Conservation (phyloP, 208 protist species). For the Trypanosoma cruzi region DNA sequence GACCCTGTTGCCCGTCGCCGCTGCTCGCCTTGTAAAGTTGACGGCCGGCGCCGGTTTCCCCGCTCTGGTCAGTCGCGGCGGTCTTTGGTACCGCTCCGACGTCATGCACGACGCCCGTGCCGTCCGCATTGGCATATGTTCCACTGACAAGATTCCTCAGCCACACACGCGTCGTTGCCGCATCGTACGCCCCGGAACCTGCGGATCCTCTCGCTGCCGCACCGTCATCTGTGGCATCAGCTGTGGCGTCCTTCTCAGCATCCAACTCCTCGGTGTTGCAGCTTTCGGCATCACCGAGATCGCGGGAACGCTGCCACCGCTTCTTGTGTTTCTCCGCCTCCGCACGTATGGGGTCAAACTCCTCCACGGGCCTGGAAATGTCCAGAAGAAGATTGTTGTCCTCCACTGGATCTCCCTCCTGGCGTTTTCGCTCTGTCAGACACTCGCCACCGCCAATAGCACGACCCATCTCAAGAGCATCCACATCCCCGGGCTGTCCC, state of each 20-base stretch:
- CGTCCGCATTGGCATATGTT: constrained; percentile 16
- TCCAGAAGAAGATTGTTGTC: neutral
- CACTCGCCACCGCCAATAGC: constrained; percentile 46
- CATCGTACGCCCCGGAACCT: constrained; percentile 14
- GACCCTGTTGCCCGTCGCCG: neutral
- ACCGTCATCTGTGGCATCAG: constrained; percentile 1
- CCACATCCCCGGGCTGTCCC: constrained; percentile 45
- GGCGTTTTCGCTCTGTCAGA: constrained; percentile 22
- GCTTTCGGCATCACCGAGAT: neutral
- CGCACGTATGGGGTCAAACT: constrained; percentile 75
- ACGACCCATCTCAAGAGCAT: constrained; percentile 51
- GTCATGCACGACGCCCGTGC: constrained; percentile 16
- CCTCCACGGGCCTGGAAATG: neutral
- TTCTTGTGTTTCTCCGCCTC: constrained; percentile 46
- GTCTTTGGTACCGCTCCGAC: neutral
- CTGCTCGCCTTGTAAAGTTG: neutral
- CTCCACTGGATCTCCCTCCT: neutral
- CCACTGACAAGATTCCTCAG: constrained; percentile 10
- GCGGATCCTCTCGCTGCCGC: neutral
- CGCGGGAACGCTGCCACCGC: constrained; percentile 40
- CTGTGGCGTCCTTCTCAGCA: neutral
- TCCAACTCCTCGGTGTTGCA: neutral
- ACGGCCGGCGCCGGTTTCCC: neutral
- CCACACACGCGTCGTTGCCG: constrained; percentile 22
- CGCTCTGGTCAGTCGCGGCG: neutral